Base-by-base conservation (phyloP, 345 rosid species). In the Triadica sebifera region DNA sequence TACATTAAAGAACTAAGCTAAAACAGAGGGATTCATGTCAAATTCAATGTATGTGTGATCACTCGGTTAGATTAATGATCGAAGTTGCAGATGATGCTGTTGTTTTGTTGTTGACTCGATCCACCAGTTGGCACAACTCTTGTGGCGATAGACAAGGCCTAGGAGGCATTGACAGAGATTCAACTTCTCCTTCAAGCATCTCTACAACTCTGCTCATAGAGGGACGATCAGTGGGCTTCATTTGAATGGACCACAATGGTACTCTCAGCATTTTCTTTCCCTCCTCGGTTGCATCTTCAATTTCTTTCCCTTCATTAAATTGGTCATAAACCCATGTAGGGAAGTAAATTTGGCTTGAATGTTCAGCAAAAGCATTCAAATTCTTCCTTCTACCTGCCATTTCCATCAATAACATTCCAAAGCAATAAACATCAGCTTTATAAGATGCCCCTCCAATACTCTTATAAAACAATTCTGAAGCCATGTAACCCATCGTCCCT, bases 401-500 rank as follows among this genome's bases (percentile, higher is more conserved):
- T 74, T 74, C 77, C 70, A 74, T 20, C 8, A 65, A 11, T 7
- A 74, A 25, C 77, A 74, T 74, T 43, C 77, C 65, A 22, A 64
- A 65, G 29, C 77, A 65, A 29, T 74, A 65, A 45, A 65, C 64
- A 66, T 74, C 77, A 41, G 71, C 70, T 56, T 74, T 74, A 19
- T 65, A 55, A 1, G 77, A 74, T 10, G 65, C 63, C 4, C 43
- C 37, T 4, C 77, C 77, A 41, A 74, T 53, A 55, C 65, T 74
- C 39, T 37, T 74, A 41, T 65, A 65, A 24, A 74, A 74, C 63
- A 74, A 12, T 19, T 65, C 65, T 3, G 60, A 68, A 8, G 75
- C 75, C n/a, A 72, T 72, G 20, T 72, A 72, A 17, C 75, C 75
- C 20, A 72, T 61, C 4, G 74, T 71, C 58, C 74, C 74, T 62